These are phyloP conservation scores for Mycena galopus DNA, from an alignment of 768 basidiomycete genomes.

Conservation along the genomic window DNA sequence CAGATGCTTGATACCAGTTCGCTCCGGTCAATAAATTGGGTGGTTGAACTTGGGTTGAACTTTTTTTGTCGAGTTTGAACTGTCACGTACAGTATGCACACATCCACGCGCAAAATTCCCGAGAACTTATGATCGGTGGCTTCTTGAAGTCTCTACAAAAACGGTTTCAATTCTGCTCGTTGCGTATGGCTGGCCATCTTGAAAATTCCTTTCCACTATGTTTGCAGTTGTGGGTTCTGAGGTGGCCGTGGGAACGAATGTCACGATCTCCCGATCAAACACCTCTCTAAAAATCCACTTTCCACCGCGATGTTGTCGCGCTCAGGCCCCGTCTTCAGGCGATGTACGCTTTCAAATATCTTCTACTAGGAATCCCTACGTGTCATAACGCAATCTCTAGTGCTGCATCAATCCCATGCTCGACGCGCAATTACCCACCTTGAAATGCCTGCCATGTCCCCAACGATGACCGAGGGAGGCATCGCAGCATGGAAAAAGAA, in stretches of 20 bases:
- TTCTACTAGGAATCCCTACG: background rate
- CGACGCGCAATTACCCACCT: slow-evolving; percentile 79
- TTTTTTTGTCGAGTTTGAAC: background rate
- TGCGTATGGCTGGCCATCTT: no score
- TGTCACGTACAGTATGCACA: background rate
- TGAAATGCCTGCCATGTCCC: slow-evolving; percentile 97
- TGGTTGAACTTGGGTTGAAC: no score
- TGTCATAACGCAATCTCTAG: slow-evolving; percentile 46
- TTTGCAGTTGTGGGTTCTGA: no score
- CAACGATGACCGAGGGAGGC: slow-evolving; percentile 96
- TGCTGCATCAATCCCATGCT: slow-evolving; percentile 64
- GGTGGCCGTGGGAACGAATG: no score
- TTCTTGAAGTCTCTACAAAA: no score
- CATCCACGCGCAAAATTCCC: no score
- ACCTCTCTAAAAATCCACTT: background rate
- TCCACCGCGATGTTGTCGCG: slow-evolving; percentile 19
- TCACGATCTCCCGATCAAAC: background rate
- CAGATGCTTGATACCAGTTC: no score
- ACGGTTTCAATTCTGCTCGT: no score
- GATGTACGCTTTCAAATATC: background rate
- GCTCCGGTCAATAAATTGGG: no score
- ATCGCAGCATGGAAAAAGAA: slow-evolving; percentile 92
- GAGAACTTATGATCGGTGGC: no score
- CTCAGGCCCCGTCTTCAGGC: slow-evolving; percentile 20
- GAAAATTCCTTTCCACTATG: no score